These are phyloP conservation scores for Westerdykella sp. DNA, from an alignment of 2,329 filamentous ascomycete species.

Conservation along the genomic window DNA sequence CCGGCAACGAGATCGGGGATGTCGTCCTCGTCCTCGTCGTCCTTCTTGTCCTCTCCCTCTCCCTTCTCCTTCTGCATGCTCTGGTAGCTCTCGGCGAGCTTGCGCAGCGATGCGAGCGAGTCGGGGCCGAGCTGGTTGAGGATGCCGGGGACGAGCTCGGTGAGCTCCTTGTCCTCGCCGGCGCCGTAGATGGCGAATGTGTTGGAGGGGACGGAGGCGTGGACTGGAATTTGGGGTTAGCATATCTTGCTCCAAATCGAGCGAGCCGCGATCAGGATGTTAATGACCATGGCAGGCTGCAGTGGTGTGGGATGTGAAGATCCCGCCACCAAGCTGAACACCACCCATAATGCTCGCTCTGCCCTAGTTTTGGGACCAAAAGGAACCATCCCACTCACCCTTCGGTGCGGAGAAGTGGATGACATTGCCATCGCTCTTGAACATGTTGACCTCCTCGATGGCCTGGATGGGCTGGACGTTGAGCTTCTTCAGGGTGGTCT, in stretches of 20 bases:
- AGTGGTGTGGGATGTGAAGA: not conserved
- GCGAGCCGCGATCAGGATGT: not conserved
- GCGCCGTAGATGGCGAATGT: conserved; percentile 99
- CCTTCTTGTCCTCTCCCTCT: conserved; percentile 66
- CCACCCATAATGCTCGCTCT: not conserved
- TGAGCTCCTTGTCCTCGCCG: conserved; percentile 99
- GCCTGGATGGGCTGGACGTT: conserved; percentile 99
- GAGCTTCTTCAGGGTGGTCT: conserved; percentile 95
- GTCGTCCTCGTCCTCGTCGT: conserved; percentile 65
- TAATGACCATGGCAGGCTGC: not conserved
- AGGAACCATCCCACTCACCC: conserved; percentile 54
- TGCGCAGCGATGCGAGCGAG: conserved; percentile 93
- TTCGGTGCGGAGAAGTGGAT: conserved; percentile 98
- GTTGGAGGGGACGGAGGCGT: conserved; percentile 95
- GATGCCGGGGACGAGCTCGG: conserved; percentile 97
- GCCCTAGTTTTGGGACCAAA: not conserved
- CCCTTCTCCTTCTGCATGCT: conserved; percentile 92
- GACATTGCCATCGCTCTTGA: conserved; percentile 99
- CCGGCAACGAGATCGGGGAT: conserved; percentile 96
- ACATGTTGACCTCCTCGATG: conserved; percentile 99
- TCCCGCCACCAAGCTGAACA: no score
- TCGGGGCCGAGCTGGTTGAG: conserved; percentile 99
- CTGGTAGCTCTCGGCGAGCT: conserved; percentile 99
- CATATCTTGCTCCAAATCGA: not conserved
- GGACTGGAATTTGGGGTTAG: conserved; percentile 57